A percentile compares a stretch with the other conserved stretches of the same genome.
Conservation (phyloP, 1,284 basidiomycete genomes). For the Pseudozyma hubeiensis region DNA sequence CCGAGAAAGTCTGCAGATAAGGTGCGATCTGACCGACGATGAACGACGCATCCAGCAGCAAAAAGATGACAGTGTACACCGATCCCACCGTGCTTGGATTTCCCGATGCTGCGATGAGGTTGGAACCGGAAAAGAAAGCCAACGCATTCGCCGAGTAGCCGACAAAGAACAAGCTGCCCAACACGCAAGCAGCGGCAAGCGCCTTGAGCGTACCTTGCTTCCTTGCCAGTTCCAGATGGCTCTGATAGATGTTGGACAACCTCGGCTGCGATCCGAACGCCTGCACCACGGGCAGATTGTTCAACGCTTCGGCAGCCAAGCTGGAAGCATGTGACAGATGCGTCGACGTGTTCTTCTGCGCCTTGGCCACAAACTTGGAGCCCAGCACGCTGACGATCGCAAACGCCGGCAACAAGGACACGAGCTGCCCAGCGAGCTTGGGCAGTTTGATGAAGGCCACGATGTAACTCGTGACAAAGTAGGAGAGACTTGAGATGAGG, state of each 20-base stretch:
- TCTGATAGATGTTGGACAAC: conserved; percentile 51
- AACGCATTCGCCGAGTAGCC: conserved; percentile 61
- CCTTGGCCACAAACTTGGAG: conserved; percentile 46
- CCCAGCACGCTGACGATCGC: conserved; percentile 50
- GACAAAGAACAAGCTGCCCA: conserved; percentile 60
- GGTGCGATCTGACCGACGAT: conserved; percentile 62
- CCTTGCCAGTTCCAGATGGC: conserved; percentile 54
- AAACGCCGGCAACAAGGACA: conserved; percentile 56
- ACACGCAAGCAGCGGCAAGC: conserved; percentile 46
- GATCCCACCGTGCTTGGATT: conserved; percentile 47
- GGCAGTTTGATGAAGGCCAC: conserved; percentile 58
- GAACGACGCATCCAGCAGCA: conserved; percentile 61
- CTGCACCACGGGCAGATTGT: conserved; percentile 57
- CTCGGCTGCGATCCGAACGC: conserved; percentile 54
- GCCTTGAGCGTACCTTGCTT: conserved; percentile 52
- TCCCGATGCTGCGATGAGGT: conserved; percentile 37
- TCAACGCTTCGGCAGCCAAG: conserved; percentile 55
- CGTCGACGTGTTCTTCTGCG: conserved; percentile 46
- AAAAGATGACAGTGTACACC: conserved; percentile 64
- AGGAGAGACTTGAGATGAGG: conserved; percentile 53
- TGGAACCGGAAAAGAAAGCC: conserved; percentile 57
- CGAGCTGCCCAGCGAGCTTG: conserved; percentile 51
- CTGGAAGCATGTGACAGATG: conserved; percentile 53
- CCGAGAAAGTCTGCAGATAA: conserved; percentile 60
- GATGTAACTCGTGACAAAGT: conserved; percentile 58